Conservation (phyloP, 2,329 filamentous ascomycete species). For the Penicillium sp. region DNA sequence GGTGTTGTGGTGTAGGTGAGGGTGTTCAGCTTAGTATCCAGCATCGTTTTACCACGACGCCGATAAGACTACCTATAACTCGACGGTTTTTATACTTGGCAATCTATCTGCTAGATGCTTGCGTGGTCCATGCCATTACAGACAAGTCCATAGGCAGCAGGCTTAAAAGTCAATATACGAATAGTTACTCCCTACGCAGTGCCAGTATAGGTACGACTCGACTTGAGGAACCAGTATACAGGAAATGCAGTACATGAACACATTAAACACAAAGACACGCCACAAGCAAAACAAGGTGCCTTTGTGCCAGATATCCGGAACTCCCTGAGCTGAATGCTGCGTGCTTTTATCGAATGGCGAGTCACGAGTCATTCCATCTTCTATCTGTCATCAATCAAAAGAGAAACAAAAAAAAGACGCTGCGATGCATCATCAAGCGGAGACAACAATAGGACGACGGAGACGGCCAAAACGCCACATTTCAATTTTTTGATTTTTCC, state of each 20-base stretch:
- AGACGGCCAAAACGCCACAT: conserved; percentile 33
- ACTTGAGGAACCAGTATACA: conserved; percentile 31
- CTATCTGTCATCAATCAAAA: conserved; percentile 40
- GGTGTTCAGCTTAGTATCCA: no score
- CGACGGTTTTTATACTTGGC: no score
- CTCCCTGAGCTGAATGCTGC: conserved; percentile 50
- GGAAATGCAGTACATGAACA: conserved; percentile 31
- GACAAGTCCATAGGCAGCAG: neutral
- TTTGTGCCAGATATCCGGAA: conserved; percentile 79
- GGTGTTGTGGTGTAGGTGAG: no score
- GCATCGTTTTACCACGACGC: no score
- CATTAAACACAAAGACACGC: conserved; percentile 33
- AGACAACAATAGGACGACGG: conserved; percentile 16
- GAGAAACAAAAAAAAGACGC: conserved; percentile 11
- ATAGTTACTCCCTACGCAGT: neutral
- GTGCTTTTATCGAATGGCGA: conserved; percentile 52
- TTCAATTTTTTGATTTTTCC: conserved; percentile 30
- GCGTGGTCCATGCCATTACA: neutral
- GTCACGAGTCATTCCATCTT: conserved; percentile 45
- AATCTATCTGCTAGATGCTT: no score
- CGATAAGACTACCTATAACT: no score
- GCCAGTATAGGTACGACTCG: conserved; percentile 13
- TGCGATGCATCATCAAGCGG: conserved; percentile 19
- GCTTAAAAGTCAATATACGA: neutral
- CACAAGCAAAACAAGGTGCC: conserved; percentile 29